A percentile compares a stretch with the other conserved stretches of the same genome.
These are phyloP conservation scores for Leccinum truebloodii DNA, from an alignment of 768 basidiomycete species.

Conservation along the genomic window DNA sequence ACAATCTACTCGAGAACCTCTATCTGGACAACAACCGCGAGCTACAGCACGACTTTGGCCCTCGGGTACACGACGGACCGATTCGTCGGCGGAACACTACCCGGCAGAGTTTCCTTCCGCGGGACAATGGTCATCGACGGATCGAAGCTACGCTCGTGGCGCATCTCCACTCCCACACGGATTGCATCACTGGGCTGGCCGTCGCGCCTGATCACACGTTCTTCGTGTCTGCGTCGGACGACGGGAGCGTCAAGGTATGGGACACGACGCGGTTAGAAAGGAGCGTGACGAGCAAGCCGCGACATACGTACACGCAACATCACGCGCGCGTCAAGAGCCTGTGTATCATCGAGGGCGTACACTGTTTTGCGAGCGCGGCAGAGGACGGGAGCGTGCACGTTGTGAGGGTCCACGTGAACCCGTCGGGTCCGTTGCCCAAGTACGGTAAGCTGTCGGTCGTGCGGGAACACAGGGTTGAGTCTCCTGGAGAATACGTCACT, in stretches of 20 bases:
- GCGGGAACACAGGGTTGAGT: slow-evolving; percentile 77
- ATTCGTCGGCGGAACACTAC: slow-evolving; percentile 73
- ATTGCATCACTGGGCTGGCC: slow-evolving; percentile 74
- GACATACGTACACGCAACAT: slow-evolving; percentile 71
- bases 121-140: slow-evolving; percentile 61
- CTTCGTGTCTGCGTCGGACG: slow-evolving; percentile 92
- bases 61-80: slow-evolving; percentile 79
- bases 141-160: slow-evolving; percentile 82
- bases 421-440: slow-evolving; percentile 72
- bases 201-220: slow-evolving; percentile 94
- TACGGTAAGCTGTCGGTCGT: slow-evolving; percentile 79
- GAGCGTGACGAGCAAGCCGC: slow-evolving; percentile 85
- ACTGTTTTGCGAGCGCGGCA: slow-evolving; percentile 87
- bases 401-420: slow-evolving; percentile 75
- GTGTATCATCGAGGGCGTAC: slow-evolving; percentile 81
- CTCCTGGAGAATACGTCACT: slow-evolving; percentile 77
- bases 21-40: slow-evolving; percentile 88
- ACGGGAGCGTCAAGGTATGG: slow-evolving; percentile 93
- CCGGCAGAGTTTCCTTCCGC: slow-evolving; percentile 64
- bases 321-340: slow-evolving; percentile 68
- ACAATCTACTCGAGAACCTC: slow-evolving; percentile 83
- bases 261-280: slow-evolving; percentile 91
- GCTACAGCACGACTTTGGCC: slow-evolving; percentile 89
- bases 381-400: slow-evolving; percentile 85
- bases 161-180: slow-evolving; percentile 82